Base-by-base conservation (phyloP, 2,329 filamentous ascomycete genomes). In the Neurospora sp. region DNA sequence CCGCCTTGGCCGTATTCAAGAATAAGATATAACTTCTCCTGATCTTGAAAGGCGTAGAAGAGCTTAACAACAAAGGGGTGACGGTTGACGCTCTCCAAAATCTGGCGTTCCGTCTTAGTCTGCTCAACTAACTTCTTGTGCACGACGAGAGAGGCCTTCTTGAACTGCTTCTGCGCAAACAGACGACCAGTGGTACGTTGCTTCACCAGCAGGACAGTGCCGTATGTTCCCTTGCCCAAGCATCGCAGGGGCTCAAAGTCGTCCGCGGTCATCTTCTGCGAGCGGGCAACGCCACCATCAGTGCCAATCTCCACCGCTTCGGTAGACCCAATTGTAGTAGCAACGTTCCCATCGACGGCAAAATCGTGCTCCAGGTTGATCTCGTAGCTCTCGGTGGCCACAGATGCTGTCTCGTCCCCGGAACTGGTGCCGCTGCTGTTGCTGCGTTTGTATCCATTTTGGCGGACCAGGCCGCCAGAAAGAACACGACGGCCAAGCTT, bases 61-160 rank as follows among this genome's bases (percentile, higher is more conserved):
- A 99, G 87, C 82, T 98, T 98, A 74, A 99, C 96, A 67, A 99
- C 94, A 78, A 99, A 99, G 0, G 96, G 95, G 79, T 99, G 96
- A 40, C 94, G 88, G 80, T 96, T 98, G 80, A 99, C 93, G 71
- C 92, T 96, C 82, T 99, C 96, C 68, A 99, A 86, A 69, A 99
- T 97, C 76, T 91, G 90, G 67, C 96, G 91, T 82, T 99, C 96
- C 2, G 95, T 98, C 85, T 96, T 97, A 70, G 96, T 98, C 83
- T 98, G 96, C 82, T 98, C 94, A 68, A 99, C 89, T 39, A 98
- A 87, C 79, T 94, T 93, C 85, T 97, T 97, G 81, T 97, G 94
- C 46, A 99, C 93, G 0, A 94, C 93, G 68, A 99, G 84, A 9
- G 93, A 97, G 0, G 96, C 96, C 82, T 99, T 99, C 80, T 95